Percentiles rank a stretch among this genome's conserved stretches.
Conservation (phyloP, 768 basidiomycete genomes). For the Clitopilus hobsonii region DNA sequence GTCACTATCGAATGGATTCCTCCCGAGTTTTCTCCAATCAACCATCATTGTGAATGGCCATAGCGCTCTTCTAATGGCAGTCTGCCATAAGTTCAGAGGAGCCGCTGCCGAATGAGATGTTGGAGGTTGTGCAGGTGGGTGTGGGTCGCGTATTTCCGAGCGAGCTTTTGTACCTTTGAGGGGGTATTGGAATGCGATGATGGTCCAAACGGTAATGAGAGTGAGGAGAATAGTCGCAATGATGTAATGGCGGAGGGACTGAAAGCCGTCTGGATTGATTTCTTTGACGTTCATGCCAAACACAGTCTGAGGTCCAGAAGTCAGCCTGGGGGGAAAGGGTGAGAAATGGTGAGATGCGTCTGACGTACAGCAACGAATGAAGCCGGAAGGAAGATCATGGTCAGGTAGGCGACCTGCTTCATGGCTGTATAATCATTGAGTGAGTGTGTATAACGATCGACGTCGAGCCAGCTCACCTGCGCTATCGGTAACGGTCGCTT, state of each 20-base stretch:
- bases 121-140: background rate
- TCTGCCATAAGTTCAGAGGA: too few relatives aligned
- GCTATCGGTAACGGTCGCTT: slow-evolving; percentile 37
- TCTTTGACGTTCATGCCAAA: slow-evolving; percentile 56
- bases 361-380: slow-evolving; percentile 41
- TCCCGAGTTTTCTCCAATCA: background rate
- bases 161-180: background rate
- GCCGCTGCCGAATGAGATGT: too few relatives aligned
- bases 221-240: slow-evolving; percentile 37
- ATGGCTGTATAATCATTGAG: slow-evolving; percentile 24
- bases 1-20: background rate
- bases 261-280: slow-evolving; percentile 25
- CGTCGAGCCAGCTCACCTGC: slow-evolving; percentile 22
- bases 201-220: slow-evolving; percentile 37
- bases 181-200: slow-evolving; percentile 40
- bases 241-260: slow-evolving; percentile 33
- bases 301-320: slow-evolving; percentile 30
- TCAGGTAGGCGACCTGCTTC: slow-evolving; percentile 53
- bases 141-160: background rate
- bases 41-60: background rate
- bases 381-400: slow-evolving; percentile 59
- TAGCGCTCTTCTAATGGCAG: background rate
- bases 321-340: too few relatives aligned
- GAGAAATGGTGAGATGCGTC: too few relatives aligned
- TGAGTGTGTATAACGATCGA: background rate